Evolutionary conservation across 148 eudicot species (phyloP).

Genomic region (Diospyros lotus): DNA sequence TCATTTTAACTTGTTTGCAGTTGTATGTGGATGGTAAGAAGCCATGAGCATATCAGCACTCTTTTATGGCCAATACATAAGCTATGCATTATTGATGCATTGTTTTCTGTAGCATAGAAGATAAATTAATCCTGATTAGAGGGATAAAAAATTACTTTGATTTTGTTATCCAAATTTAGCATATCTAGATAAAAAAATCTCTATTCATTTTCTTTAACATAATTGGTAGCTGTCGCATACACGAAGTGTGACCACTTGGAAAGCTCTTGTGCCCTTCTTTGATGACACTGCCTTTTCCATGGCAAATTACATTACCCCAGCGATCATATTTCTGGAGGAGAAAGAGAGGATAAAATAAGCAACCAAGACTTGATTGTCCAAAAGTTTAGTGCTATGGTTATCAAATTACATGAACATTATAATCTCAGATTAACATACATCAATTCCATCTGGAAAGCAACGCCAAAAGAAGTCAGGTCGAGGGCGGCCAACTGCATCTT

Average conservation of each 20-base stretch:
- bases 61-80: too few species aligned
- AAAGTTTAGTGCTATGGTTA: background rate
- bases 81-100: too few species aligned
- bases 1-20: background rate
- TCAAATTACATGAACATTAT: too few species aligned
- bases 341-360: background rate
- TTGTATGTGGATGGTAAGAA: too few species aligned
- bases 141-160: too few species aligned
- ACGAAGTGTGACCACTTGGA: slow-evolving; percentile 39
- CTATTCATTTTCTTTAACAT: background rate
- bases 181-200: background rate
- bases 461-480: slow-evolving; percentile 41
- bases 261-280: slow-evolving; percentile 42
- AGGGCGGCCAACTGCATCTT: slow-evolving; percentile 38
- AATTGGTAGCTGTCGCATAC: slow-evolving; percentile 8
- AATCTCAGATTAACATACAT: slow-evolving; percentile 18
- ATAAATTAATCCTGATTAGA: too few species aligned
- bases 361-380: background rate
- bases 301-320: slow-evolving; percentile 33
- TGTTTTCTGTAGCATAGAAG: too few species aligned
- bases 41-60: too few species aligned
- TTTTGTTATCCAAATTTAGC: background rate
- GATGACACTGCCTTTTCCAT: slow-evolving; percentile 20
- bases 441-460: slow-evolving; percentile 37
- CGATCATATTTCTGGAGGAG: slow-evolving; percentile 20